Conservation (phyloP, 306 rosid species). For the Quercus bicolor region DNA sequence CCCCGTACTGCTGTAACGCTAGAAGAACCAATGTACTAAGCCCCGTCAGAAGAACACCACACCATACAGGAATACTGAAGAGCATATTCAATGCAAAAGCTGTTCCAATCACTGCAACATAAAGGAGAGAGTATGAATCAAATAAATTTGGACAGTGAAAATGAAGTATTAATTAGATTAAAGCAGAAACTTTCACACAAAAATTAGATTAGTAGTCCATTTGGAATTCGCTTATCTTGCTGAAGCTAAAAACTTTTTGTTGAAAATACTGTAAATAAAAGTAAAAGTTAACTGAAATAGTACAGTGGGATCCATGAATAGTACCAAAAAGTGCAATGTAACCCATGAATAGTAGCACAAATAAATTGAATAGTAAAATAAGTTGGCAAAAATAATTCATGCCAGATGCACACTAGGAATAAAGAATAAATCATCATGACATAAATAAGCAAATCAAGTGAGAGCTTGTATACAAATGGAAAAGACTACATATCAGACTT, state of each 20-base stretch:
- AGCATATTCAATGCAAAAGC: slow-evolving; percentile 68
- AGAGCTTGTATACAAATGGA: not conserved
- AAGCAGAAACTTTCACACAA: not conserved
- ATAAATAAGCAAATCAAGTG: not conserved
- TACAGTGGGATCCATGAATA: fast-evolving
- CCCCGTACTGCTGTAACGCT: slow-evolving; percentile 94
- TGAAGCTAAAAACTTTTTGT: too few species aligned
- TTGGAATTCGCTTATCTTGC: too few species aligned
- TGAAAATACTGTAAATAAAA: too few species aligned
- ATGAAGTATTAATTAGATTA: not conserved
- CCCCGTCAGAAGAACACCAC: slow-evolving; percentile 57
- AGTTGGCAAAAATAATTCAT: not conserved
- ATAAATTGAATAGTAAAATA: too few species aligned
- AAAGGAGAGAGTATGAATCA: not conserved
- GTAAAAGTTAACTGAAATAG: too few species aligned
- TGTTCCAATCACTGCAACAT: slow-evolving; percentile 54
- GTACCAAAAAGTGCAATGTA: too few species aligned
- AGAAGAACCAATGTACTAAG: slow-evolving; percentile 51
- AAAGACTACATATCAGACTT: too few species aligned
- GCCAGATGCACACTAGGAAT: not conserved
- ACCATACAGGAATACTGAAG: slow-evolving; percentile 55
- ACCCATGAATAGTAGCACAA: too few species aligned
- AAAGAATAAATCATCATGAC: not conserved
- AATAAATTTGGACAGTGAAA: not conserved
- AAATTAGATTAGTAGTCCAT: not conserved